Conservation (phyloP, 176 grass and related monocot genomes). For the Avena atlantica region DNA sequence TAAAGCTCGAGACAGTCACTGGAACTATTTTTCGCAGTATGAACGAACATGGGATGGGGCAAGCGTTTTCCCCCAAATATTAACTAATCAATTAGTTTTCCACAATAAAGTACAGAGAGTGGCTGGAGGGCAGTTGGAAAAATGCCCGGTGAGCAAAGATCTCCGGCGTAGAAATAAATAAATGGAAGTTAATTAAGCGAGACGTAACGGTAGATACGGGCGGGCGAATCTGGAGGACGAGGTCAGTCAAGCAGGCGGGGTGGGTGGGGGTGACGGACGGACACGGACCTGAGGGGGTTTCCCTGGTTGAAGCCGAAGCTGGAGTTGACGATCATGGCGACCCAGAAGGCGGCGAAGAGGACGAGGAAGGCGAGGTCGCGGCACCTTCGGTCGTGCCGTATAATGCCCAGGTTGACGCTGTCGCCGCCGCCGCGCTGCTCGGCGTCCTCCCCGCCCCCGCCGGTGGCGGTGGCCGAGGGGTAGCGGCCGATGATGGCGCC, state of each 20-base stretch:
- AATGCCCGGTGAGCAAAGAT: neutral
- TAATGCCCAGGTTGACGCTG: slow-evolving; percentile 55
- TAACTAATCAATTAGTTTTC: neutral
- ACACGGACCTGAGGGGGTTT: slow-evolving; percentile 76
- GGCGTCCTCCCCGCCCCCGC: slow-evolving; percentile 34
- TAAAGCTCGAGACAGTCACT: neutral
- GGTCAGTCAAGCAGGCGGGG: neutral
- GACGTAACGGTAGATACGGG: neutral
- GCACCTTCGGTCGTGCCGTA: slow-evolving; percentile 80
- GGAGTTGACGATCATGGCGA: slow-evolving; percentile 99
- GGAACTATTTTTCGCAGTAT: neutral
- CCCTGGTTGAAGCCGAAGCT: slow-evolving; percentile 99
- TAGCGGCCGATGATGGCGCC: slow-evolving; percentile 95
- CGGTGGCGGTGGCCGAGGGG: slow-evolving; percentile 58
- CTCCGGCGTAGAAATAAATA: neutral
- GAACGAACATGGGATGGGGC: neutral
- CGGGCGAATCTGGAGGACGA: neutral
- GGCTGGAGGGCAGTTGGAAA: neutral
- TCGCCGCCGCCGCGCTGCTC: slow-evolving; percentile 33
- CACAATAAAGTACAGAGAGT: no score
- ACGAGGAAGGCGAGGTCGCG: slow-evolving; percentile 87
- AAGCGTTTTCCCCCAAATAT: neutral
- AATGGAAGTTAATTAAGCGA: neutral
- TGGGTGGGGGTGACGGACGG: neutral
- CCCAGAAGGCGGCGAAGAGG: slow-evolving; percentile 90